Conservation (phyloP, 2,329 filamentous ascomycete genomes). For the Cercospora sp. region DNA sequence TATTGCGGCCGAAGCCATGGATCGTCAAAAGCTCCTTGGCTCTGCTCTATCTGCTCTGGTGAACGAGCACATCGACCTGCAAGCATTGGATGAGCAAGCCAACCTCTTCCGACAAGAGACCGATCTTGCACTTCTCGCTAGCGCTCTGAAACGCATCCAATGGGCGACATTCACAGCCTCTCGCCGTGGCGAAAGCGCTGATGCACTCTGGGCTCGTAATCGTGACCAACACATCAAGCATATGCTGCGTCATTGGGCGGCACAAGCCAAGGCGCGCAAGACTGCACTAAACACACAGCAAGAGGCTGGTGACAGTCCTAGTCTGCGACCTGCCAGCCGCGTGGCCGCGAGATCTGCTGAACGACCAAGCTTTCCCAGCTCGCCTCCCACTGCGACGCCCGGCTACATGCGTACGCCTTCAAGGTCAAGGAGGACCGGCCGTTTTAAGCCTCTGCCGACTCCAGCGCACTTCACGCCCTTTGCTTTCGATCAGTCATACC, state of each 20-base stretch:
- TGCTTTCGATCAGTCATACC: constrained; percentile 31
- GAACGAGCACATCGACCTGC: constrained; percentile 29
- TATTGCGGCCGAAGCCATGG: constrained; percentile 37
- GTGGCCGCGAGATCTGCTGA: constrained; percentile 31
- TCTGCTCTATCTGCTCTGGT: constrained; percentile 40
- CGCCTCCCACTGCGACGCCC: constrained; percentile 31
- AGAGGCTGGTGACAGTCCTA: constrained; percentile 27
- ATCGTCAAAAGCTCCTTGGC: constrained; percentile 35
- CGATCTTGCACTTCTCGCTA: constrained; percentile 48
- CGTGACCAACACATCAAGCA: constrained; percentile 56
- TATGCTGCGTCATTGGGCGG: constrained; percentile 58
- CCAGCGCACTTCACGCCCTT: constrained; percentile 36
- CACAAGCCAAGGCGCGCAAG: constrained; percentile 42
- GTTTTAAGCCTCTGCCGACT: constrained; percentile 36
- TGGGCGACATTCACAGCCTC: constrained; percentile 58
- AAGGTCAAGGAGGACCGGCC: constrained; percentile 26
- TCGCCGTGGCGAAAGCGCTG: constrained; percentile 53
- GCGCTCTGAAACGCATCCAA: constrained; percentile 57
- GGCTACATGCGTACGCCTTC: constrained; percentile 51
- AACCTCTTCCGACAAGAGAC: constrained; percentile 48
- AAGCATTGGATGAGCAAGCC: constrained; percentile 45
- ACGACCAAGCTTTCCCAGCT: constrained; percentile 18
- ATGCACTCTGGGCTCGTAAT: constrained; percentile 55
- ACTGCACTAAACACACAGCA: constrained; percentile 13
- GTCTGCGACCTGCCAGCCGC: constrained; percentile 34